Percentiles rank a stretch among this genome's conserved stretches.
These are phyloP conservation scores for Fusarium torreyae DNA, from an alignment of 2,329 filamentous ascomycete species.

Conservation along the genomic window DNA sequence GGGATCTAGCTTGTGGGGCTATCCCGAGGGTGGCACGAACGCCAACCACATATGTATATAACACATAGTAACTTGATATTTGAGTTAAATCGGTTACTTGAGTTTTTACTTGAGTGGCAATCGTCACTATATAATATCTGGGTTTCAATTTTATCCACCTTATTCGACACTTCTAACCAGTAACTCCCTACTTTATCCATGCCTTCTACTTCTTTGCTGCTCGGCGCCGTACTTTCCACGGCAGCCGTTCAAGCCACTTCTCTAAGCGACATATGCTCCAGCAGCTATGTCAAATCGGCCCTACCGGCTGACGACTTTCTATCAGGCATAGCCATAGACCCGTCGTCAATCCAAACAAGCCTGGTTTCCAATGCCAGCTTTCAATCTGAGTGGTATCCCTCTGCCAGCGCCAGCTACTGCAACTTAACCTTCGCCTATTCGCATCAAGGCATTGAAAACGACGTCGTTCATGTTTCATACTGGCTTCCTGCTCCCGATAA, in stretches of 20 bases:
- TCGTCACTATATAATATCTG: background rate
- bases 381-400: slow-evolving; percentile 18
- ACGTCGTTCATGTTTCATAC: slow-evolving; percentile 53
- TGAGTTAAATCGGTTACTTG: background rate
- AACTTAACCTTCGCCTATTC: slow-evolving; percentile 57
- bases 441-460: slow-evolving; percentile 52
- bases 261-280: slow-evolving; percentile 18
- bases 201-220: background rate
- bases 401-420: slow-evolving; percentile 49
- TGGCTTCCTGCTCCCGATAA: slow-evolving; percentile 54
- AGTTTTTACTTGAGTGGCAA: background rate
- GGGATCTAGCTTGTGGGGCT: background rate
- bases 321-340: slow-evolving; percentile 3
- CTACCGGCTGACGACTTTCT: background rate
- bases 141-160: background rate
- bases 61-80: background rate
- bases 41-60: background rate
- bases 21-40: background rate
- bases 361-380: slow-evolving; percentile 12
- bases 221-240: background rate
- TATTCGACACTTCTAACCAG: background rate
- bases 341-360: background rate
- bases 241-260: slow-evolving; percentile 1
- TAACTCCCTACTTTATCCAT: background rate
- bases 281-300: background rate